A percentile compares a stretch with the other conserved stretches of the same genome.
phyloP scores from a whole-genome alignment of 192 early-diverging fungal species.

The Rhizophagus clarus region DNA sequence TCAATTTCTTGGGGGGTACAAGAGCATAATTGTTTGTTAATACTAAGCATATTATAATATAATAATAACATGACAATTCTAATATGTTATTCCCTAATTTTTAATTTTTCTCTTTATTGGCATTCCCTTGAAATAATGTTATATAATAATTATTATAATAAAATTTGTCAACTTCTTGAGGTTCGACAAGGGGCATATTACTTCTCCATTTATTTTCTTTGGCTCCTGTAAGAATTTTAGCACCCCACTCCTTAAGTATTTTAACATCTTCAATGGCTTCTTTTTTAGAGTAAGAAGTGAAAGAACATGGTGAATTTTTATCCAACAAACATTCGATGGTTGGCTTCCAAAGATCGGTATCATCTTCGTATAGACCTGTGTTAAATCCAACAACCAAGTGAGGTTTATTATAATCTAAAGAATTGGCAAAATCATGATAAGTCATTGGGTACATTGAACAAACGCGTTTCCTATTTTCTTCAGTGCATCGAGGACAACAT shows the following conservation, averaged over 20 bases:
- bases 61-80: no score
- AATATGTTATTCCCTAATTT: no score
- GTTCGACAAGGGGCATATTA: constrained; percentile 14
- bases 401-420: constrained; percentile 8
- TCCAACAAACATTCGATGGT: constrained; percentile 23
- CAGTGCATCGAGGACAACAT: constrained; percentile 27
- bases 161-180: constrained; percentile 17
- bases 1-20: no score
- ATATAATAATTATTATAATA: constrained; percentile 28
- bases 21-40: no score
- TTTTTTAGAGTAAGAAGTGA: constrained; percentile 29
- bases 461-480: constrained; percentile 17
- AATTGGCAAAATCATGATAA: constrained; percentile 22
- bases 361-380: constrained; percentile 19
- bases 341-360: constrained; percentile 20
- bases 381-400: constrained; percentile 28
- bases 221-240: constrained; percentile 13
- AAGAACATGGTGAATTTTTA: constrained; percentile 20
- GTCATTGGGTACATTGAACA: neutral
- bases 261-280: constrained; percentile 21
- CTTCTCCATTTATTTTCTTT: constrained; percentile 32
- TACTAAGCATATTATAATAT: no score
- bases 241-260: constrained; percentile 13
- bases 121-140: constrained; percentile 18
- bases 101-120: neutral